Evolutionary conservation across 2,329 filamentous ascomycete species (phyloP), one percentile per base, ranked within the genome.

Genomic region (Ophiostoma fasciatum): DNA sequence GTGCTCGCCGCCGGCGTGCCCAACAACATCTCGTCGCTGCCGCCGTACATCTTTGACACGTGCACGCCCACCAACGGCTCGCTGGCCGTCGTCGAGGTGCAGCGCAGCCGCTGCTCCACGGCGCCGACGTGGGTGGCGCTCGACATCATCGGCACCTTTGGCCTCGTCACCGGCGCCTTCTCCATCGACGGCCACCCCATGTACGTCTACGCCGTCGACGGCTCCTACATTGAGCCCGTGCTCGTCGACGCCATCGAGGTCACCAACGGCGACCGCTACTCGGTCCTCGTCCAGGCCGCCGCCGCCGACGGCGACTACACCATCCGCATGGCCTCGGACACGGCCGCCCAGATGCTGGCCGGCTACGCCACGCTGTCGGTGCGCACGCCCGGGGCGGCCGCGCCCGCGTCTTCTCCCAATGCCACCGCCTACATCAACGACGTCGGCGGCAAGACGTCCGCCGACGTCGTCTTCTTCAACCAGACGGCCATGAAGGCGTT

Each of bases 141-240:
- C 12, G 63, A 73, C 42, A 47, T 74, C n/a, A 61, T 76, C 38
- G 64, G 59, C n/a, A 56, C 64, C 3, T 58, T 64, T 33, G 59
- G 62, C 34, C 59, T 69, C 19, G 51, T 63, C 32, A 62, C 58
- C 0, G 56, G 57, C 3, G 45, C 55, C 6, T 58, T 64, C 42
- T 63, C 65, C 21, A 65, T 72, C 33, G 68, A 73, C 46, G 61
- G 63, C 37, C 63, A 68, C 36, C 56, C 62, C 15, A 55, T 72
- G 51, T 70, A 59, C 55, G 56, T 73, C 5, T 69, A 68, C 44
- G 64, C 63, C 28, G 61, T 68, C 35, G 70, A 73, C 39, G 68
- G 63, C 3, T 52, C 61, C 8, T 72, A 69, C 47, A 64, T 74
- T 35, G 52, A 63, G 41, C 71, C 70, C 3, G 55, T 64, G 35